Base-by-base conservation (phyloP, 2,329 filamentous ascomycete species). In the Claviceps fusiformis region DNA sequence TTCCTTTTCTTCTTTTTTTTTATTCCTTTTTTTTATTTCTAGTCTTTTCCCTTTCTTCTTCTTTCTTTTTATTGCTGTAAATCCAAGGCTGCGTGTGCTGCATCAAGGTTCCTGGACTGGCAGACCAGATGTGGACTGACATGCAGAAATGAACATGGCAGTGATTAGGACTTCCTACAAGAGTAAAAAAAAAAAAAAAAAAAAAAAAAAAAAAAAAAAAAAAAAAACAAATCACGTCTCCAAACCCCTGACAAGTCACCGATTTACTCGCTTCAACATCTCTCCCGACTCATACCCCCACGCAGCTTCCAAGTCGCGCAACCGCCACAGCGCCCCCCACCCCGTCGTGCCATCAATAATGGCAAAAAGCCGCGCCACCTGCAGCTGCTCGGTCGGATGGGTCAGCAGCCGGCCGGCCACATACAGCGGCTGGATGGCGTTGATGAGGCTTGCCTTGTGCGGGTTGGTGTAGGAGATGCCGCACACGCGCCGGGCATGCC, bases 381-480 rank as follows among this genome's bases (percentile, higher is more conserved):
- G 60, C 1, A 65, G 60, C 9, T 67, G 68, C 53, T 73, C 67
- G 27, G 60, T 60, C 0, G 64, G 66, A 58, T 78, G 75, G 5
- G 71, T 77, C 39, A 79, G 68, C 0, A 77, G 58, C 17, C 70
- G 70, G 0, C 75, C 76, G 0, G 77, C 76, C 19, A 79, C 66
- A 64, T 73, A 78, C 0, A 79, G 66, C 0, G 76, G 76, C 54
- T 78, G 76, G 5, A 78, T 75, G 10, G 75, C 73, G 56, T 79
- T 78, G 39, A 76, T 77, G 50, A 77, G 59, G 52, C 73, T 76
- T 1, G 53, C 53, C 39, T 50, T 54, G 47, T 51, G 53, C 27
- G 47, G 47, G 41, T 79, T 80, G 3, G 75, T 70, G 41, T 72
- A 61, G 1, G 77, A 78, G 17, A 79, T 79, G 0, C 75, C 77